Base-by-base conservation (phyloP, 352 stramenopile genomes). In the Pythium brachiatum region DNA sequence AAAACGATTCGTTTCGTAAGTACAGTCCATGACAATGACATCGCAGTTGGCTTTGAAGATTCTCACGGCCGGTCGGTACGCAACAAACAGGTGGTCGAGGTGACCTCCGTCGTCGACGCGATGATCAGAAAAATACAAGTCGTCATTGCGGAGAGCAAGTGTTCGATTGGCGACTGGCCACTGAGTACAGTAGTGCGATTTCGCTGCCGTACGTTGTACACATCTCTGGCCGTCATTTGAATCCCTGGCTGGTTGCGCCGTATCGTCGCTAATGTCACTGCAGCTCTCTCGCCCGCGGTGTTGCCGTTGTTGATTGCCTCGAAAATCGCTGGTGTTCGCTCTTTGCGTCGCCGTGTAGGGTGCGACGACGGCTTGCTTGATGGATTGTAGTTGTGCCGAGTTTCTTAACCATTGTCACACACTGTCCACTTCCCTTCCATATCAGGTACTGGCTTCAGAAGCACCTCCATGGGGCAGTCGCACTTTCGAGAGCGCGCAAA, bases 1-100 rank as follows among this genome's bases (percentile, higher is more conserved):
- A 26, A 62, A 74, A 4, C 16, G 9, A 52, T 68, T 74, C 2
- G 58, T 70, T 25, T 64, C 41, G 39, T 60, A 53, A 3, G 54
- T 60, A 18, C 54, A 60, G 13, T 60, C 54, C 38, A 60, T 52
- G 16, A 60, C 25, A n/a, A 60, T 52, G 5, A 60, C 38, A 16
- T 60, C 53, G 8, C 36, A 27, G 6, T 34, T 57, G 20, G n/a
- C 32, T 15, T n/a, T 13, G 21, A 36, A 57, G 16, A 57, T 41
- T 39, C 34, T 39, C 34, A 39, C 34, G 6, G 34, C 34, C 34
- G 34, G 34, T 18, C 34, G 34, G 18, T 39, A 39, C 34, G 4
- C 34, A 8, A 39, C 34, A 13, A 39, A 39, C 9, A 39, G 34
- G 9, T 39, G 34, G 18, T 39, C 34, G 34, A 39, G 34, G 18